These are phyloP conservation scores for Theobroma cacao DNA, from an alignment of 345 rosid species.

Conservation along the genomic window DNA sequence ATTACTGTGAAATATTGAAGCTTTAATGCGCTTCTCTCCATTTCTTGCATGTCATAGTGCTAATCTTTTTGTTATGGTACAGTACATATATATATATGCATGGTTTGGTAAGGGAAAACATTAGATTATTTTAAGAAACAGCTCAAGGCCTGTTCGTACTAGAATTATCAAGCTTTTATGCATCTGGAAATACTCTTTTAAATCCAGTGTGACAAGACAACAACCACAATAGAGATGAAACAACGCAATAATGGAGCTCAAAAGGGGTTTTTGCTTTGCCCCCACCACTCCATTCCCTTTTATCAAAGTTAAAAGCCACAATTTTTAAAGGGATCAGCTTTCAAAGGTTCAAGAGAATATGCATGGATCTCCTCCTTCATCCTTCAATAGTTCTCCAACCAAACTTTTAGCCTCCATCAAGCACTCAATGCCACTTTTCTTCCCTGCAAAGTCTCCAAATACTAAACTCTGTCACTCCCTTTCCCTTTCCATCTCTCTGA, in stretches of 20 bases:
- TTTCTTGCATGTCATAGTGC: background rate
- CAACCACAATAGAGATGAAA: constrained; percentile 27
- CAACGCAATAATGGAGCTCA: constrained; percentile 49
- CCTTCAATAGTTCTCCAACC: constrained; percentile 13
- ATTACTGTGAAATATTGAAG: background rate
- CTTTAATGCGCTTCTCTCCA: background rate
- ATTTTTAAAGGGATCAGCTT: constrained; percentile 31
- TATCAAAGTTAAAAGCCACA: constrained; percentile 29
- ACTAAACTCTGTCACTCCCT: constrained; percentile 3
- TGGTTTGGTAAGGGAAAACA: constrained; percentile 3
- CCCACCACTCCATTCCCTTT: constrained; percentile 32
- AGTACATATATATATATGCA: background rate
- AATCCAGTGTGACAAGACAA: constrained; percentile 19
- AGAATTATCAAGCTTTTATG: constrained; percentile 7
- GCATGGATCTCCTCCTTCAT: constrained; percentile 34
- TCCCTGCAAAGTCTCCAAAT: constrained; percentile 33
- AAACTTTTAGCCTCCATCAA: constrained; percentile 22
- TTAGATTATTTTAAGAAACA: constrained; percentile 5
- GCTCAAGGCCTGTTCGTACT: constrained; percentile 2
- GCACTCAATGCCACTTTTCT: constrained; percentile 31
- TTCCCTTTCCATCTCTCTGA: background rate
- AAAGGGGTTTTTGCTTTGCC: constrained; percentile 34
- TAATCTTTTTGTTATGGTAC: background rate
- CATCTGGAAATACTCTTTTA: constrained; percentile 3
- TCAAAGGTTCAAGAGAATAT: constrained; percentile 37